phyloP scores from a whole-genome alignment of 2,329 filamentous ascomycete genomes.

The Dactylonectria estremocensis region DNA sequence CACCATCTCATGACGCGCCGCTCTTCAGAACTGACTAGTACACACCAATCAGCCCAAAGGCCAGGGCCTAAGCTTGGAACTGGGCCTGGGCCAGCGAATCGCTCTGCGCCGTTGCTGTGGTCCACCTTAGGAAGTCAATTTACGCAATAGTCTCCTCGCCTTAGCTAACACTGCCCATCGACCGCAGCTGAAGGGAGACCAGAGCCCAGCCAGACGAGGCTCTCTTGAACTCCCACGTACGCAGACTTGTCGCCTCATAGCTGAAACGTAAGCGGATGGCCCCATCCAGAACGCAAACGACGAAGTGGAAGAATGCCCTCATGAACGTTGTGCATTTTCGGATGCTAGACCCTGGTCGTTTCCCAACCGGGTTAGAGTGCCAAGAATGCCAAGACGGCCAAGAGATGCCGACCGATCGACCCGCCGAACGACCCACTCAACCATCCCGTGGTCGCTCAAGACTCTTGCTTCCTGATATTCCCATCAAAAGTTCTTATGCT shows the following conservation, averaged over 20 bases:
- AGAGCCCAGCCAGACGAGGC: not conserved
- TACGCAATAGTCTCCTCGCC: not conserved
- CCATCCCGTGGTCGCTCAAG: conserved; percentile 4
- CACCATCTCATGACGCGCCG: not conserved
- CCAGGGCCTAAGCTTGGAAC: not conserved
- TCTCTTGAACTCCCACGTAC: not conserved
- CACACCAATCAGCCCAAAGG: not conserved
- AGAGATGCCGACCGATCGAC: conserved; percentile 45
- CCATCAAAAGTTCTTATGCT: not conserved
- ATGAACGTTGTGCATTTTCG: not conserved
- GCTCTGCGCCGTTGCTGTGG: not conserved
- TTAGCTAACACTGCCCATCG: not conserved
- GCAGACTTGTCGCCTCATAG: not conserved
- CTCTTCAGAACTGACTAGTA: not conserved
- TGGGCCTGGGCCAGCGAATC: not conserved
- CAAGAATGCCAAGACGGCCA: conserved; percentile 43
- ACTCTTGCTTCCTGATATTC: not conserved
- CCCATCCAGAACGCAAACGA: not conserved
- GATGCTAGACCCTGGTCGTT: not conserved
- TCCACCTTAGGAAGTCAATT: not conserved
- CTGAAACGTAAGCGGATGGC: not conserved
- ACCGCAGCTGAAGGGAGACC: not conserved
- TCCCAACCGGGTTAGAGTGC: conserved; percentile 4
- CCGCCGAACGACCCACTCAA: not conserved
- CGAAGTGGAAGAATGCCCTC: not conserved